Evolutionary conservation across 1,139 yeast genomes (phyloP).

Genomic region (Sugiyamaella pinicola): DNA sequence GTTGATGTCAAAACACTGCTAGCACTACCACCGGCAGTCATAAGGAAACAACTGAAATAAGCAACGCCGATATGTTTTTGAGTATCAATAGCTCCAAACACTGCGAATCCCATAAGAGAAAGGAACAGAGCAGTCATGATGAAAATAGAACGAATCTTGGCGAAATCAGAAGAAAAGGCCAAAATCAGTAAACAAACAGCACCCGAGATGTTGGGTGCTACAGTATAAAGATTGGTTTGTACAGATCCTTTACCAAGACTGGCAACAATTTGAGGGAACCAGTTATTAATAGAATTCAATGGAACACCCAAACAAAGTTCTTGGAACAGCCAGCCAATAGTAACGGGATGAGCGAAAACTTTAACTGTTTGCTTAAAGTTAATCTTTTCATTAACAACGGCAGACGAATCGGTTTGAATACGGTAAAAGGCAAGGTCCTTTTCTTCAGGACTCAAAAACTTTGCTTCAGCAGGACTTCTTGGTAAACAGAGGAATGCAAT

Average conservation of each 20-base stretch:
- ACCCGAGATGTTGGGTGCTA: slow-evolving; percentile 60
- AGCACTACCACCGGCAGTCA: slow-evolving; percentile 56
- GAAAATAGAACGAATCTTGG: slow-evolving; percentile 48
- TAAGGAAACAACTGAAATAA: slow-evolving; percentile 56
- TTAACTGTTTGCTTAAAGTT: slow-evolving; percentile 50
- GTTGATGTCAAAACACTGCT: slow-evolving; percentile 52
- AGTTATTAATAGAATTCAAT: slow-evolving; percentile 51
- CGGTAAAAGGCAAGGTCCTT: slow-evolving; percentile 47
- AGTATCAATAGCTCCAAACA: slow-evolving; percentile 51
- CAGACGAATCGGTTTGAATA: slow-evolving; percentile 50
- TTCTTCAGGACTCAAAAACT: slow-evolving; percentile 42
- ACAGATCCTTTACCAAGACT: slow-evolving; percentile 58
- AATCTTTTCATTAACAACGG: slow-evolving; percentile 50
- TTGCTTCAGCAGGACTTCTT: slow-evolving; percentile 20
- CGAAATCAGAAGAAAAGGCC: slow-evolving; percentile 52
- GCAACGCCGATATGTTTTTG: slow-evolving; percentile 47
- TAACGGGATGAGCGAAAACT: slow-evolving; percentile 55
- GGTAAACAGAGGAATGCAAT: slow-evolving; percentile 38
- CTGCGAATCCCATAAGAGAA: slow-evolving; percentile 50
- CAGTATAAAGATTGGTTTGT: slow-evolving; percentile 55
- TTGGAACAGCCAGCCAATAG: slow-evolving; percentile 51
- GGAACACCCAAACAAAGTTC: slow-evolving; percentile 54
- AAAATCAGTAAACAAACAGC: slow-evolving; percentile 50
- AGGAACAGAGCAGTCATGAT: slow-evolving; percentile 45
- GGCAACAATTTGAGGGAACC: slow-evolving; percentile 57